Base-by-base conservation (phyloP, 768 basidiomycete genomes). In the Butyriboletus loyo region DNA sequence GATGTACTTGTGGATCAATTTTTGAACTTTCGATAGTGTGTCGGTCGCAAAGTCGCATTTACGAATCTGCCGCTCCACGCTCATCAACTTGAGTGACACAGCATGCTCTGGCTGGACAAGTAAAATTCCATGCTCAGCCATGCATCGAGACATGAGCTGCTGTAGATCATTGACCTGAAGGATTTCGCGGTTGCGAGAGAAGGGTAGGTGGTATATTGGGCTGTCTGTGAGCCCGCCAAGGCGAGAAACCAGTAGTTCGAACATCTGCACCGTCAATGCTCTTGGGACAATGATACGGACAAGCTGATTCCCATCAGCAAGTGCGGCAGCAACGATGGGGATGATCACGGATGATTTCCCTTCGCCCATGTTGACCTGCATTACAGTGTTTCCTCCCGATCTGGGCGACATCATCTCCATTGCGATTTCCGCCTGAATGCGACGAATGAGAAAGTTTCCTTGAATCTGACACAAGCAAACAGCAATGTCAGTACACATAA, bases 351-450 rank as follows among this genome's bases (percentile, higher is more conserved):
- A 72, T 6, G 72, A 70, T 56, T 81, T 81, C 4, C 80, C 80
- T 54, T 81, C 80, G 13, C 79, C 80, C 80, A 81, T 81, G 46
- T 79, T 79, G 15, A 81, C 70, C 49, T 81, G 80, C 11, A 76
- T 59, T 4, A 70, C 58, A 0, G 73, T 71, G 46, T 75, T 82
- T 27, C 51, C 14, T 3, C 47, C 42, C 0, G 60, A 68, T 4
- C 46, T 48, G 0, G 80, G 78, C 0, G 58, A 45, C 11, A 78
- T 75, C 79, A 81, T 78, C 45, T 78, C 70, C 14, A 60, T 52
- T 1, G 77, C 74, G 4, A 76, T 60, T 0, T 58, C 36, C 5
- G 63, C 59, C 50, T 82, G 80, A 4, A 74, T 45, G 78, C 22
- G 38, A 8, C 38, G 38, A 15, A 39, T 15, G 1, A 24, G 14